Evolutionary conservation across 345 rosid species (phyloP).

Genomic region (Dimocarpus longan): DNA sequence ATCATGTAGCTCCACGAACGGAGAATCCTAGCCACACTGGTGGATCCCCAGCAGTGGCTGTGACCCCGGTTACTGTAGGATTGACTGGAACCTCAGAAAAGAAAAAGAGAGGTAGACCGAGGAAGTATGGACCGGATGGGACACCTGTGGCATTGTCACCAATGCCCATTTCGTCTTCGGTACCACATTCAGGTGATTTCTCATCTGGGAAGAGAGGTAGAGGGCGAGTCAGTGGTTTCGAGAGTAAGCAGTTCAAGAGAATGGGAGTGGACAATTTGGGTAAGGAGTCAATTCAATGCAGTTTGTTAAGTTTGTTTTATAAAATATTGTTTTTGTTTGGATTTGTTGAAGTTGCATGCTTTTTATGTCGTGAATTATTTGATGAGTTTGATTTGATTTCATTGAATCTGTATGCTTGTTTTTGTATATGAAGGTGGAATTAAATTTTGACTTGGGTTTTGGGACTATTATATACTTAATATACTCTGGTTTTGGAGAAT

Average conservation of each 20-base stretch:
- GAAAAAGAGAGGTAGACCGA: slow-evolving; percentile 88
- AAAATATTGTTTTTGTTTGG: neutral
- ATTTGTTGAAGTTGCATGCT: neutral
- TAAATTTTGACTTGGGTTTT: slow-evolving; percentile 17
- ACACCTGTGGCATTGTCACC: slow-evolving; percentile 51
- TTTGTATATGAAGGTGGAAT: slow-evolving; percentile 15
- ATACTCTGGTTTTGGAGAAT: slow-evolving; percentile 16
- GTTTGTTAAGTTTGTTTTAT: neutral
- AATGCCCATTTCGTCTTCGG: slow-evolving; percentile 55
- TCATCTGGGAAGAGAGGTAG: slow-evolving; percentile 51
- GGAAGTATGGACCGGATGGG: slow-evolving; percentile 82
- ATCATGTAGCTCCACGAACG: slow-evolving; percentile 62
- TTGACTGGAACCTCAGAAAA: slow-evolving; percentile 49
- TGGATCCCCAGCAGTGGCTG: slow-evolving; percentile 37
- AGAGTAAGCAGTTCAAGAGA: slow-evolving; percentile 53
- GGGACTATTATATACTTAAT: neutral
- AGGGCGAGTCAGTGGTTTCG: slow-evolving; percentile 47
- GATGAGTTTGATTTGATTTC: slow-evolving; percentile 13
- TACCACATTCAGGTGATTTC: slow-evolving; percentile 40
- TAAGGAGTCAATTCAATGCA: slow-evolving; percentile 24
- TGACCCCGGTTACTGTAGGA: slow-evolving; percentile 43
- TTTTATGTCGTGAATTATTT: neutral
- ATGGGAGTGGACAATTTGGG: slow-evolving; percentile 54
- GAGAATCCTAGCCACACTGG: slow-evolving; percentile 52
- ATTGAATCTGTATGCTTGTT: neutral